Percentiles rank a stretch among this genome's conserved stretches.
phyloP scores from a whole-genome alignment of 345 rosid species.

The Camelina laxa region DNA sequence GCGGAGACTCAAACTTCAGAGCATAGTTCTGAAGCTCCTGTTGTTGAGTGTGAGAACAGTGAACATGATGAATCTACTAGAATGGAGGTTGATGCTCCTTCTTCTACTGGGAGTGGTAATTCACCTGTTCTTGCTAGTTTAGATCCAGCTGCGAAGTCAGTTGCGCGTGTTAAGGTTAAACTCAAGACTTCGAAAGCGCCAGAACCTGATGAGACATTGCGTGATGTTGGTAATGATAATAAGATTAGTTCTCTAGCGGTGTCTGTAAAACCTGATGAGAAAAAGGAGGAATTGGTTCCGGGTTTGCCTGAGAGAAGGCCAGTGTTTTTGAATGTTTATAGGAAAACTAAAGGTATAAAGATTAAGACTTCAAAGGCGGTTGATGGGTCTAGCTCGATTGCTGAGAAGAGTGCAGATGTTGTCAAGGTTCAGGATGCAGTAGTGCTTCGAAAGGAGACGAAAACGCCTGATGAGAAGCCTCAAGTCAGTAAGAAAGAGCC shows the following conservation, averaged over 20 bases:
- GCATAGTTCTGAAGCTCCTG: conserved; percentile 48
- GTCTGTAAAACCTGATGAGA: conserved; percentile 58
- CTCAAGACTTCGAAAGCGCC: conserved; percentile 66
- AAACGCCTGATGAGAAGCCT: conserved; percentile 23
- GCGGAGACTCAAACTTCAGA: conserved; percentile 45
- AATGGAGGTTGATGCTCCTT: conserved; percentile 75
- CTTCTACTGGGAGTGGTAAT: conserved; percentile 68
- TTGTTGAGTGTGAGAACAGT: conserved; percentile 46
- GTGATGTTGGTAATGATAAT: conserved; percentile 63
- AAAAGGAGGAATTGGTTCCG: conserved; percentile 62
- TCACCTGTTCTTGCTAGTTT: conserved; percentile 56
- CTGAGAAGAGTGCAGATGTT: conserved; percentile 45
- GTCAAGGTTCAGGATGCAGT: conserved; percentile 41
- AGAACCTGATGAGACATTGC: conserved; percentile 56
- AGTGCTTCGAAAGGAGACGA: conserved; percentile 39
- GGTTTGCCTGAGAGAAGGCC: conserved; percentile 57
- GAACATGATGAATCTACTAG: conserved; percentile 60
- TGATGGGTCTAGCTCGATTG: conserved; percentile 50
- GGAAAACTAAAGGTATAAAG: conserved; percentile 81
- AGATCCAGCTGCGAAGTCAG: conserved; percentile 58
- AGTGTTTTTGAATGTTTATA: conserved; percentile 52
- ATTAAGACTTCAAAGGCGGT: conserved; percentile 62
- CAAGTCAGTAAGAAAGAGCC: conserved; percentile 33
- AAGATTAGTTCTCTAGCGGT: conserved; percentile 61
- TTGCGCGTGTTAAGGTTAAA: conserved; percentile 81